phyloP scores from a whole-genome alignment of 2,329 filamentous ascomycete genomes.

The Ophiostoma perfectum region DNA sequence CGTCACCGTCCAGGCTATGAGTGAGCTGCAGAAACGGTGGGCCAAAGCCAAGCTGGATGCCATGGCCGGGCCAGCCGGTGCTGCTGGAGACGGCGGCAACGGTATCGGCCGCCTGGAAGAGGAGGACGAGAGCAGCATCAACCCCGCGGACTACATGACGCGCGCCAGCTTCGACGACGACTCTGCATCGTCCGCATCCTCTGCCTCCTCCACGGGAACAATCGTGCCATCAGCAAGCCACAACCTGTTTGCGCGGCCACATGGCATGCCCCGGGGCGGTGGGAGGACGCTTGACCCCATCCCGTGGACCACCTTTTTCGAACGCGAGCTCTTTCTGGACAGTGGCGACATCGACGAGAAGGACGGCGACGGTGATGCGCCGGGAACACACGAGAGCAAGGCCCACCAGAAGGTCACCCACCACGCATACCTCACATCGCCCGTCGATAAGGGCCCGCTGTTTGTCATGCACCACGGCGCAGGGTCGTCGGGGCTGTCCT shows the following conservation, averaged over 20 bases:
- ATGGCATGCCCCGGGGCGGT: conserved; percentile 45
- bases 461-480: conserved; percentile 95
- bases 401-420: conserved; percentile 46
- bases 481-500: conserved; percentile 87
- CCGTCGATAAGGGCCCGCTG: conserved; percentile 66
- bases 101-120: conserved; percentile 41
- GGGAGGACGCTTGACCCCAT: conserved; percentile 59
- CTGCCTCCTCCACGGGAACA: conserved; percentile 90
- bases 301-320: conserved; percentile 86
- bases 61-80: conserved; percentile 3
- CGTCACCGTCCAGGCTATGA: conserved; percentile 29
- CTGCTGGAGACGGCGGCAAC: background rate
- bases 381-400: background rate
- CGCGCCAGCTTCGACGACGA: conserved; percentile 11
- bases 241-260: conserved; percentile 66
- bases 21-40: conserved; percentile 34
- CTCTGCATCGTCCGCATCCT: conserved; percentile 46
- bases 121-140: conserved; percentile 45
- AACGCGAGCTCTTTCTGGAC: conserved; percentile 74
- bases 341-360: conserved; percentile 38
- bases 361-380: background rate
- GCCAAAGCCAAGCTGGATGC: conserved; percentile 31
- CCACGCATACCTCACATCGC: conserved; percentile 85
- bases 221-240: conserved; percentile 72
- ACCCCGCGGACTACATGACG: conserved; percentile 51